phyloP scores from a whole-genome alignment of 371 early-diverging fungal genomes.

The Rhizopus arrhizus region DNA sequence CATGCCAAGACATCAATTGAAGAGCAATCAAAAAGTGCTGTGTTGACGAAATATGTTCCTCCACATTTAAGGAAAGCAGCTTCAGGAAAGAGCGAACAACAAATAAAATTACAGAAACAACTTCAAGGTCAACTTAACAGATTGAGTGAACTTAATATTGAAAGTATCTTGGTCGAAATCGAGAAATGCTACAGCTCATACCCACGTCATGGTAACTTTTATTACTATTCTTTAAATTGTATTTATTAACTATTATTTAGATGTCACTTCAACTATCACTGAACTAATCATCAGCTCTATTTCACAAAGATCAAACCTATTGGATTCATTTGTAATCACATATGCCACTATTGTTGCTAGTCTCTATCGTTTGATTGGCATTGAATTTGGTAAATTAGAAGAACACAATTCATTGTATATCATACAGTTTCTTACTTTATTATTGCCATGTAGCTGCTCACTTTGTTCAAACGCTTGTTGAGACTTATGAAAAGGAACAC shows the following conservation, averaged over 20 bases:
- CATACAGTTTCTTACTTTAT: not conserved
- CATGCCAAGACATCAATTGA: slow-evolving; percentile 61
- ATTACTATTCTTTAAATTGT: slow-evolving; percentile 6
- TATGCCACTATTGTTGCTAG: slow-evolving; percentile 86
- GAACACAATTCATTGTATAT: not conserved
- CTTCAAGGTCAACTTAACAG: slow-evolving; percentile 89
- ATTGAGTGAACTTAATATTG: slow-evolving; percentile 90
- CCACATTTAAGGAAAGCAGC: slow-evolving; percentile 81
- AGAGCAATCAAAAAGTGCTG: slow-evolving; percentile 9
- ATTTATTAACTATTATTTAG: slow-evolving; percentile 34
- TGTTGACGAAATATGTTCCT: slow-evolving; percentile 78
- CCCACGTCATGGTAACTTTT: slow-evolving; percentile 72
- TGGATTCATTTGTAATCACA: slow-evolving; percentile 87
- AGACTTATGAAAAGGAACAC: slow-evolving; percentile 64
- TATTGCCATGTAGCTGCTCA: slow-evolving; percentile 63
- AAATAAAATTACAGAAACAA: slow-evolving; percentile 71
- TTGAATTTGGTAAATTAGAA: slow-evolving; percentile 71
- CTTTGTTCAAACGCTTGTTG: slow-evolving; percentile 83
- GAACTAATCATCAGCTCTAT: slow-evolving; percentile 76
- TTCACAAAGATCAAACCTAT: slow-evolving; percentile 76
- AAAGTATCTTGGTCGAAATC: slow-evolving; percentile 77
- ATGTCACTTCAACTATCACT: slow-evolving; percentile 85
- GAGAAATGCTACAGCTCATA: slow-evolving; percentile 80
- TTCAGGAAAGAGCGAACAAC: slow-evolving; percentile 60
- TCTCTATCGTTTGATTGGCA: slow-evolving; percentile 79